A percentile compares a stretch with the other conserved stretches of the same genome.
These are phyloP conservation scores for Chimonanthus praecox DNA, from an alignment of 164 flowering plant genomes.

Conservation along the genomic window DNA sequence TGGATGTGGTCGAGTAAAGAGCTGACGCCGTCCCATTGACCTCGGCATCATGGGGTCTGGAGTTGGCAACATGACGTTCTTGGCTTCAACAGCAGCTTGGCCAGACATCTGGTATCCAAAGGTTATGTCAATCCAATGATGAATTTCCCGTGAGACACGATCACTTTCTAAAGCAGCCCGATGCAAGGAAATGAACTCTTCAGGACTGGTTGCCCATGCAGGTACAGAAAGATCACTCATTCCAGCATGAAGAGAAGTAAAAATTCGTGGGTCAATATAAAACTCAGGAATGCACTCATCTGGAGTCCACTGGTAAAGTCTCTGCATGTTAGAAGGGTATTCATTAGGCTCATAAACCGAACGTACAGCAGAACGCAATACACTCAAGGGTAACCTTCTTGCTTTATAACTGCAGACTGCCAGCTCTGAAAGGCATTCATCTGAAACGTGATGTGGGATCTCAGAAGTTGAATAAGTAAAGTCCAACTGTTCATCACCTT, in stretches of 20 bases:
- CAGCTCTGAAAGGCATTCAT: conserved; percentile 94
- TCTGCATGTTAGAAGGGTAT: conserved; percentile 93
- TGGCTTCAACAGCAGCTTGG: conserved; percentile 76
- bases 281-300: conserved; percentile 99
- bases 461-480: conserved; percentile 94
- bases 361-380: conserved; percentile 81
- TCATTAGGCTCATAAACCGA: conserved; percentile 98
- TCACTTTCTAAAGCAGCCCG: conserved; percentile 85
- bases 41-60: conserved; percentile 58
- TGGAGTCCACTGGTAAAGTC: conserved; percentile 98
- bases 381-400: conserved; percentile 82
- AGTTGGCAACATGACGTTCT: conserved; percentile 86
- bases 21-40: conserved; percentile 83
- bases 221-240: conserved; percentile 93
- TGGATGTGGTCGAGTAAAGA: conserved; percentile 85
- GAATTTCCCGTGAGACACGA: conserved; percentile 66
- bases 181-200: conserved; percentile 83
- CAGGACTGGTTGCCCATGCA: conserved; percentile 69
- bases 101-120: conserved; percentile 97
- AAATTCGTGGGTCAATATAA: conserved; percentile 75
- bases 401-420: conserved; percentile 99
- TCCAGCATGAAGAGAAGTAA: conserved; percentile 67
- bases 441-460: conserved; percentile 93
- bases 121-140: conserved; percentile 92
- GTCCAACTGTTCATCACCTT: conserved; percentile 98